Base-by-base conservation (phyloP, 164 flowering plant species). In the Vitis amurensis region DNA sequence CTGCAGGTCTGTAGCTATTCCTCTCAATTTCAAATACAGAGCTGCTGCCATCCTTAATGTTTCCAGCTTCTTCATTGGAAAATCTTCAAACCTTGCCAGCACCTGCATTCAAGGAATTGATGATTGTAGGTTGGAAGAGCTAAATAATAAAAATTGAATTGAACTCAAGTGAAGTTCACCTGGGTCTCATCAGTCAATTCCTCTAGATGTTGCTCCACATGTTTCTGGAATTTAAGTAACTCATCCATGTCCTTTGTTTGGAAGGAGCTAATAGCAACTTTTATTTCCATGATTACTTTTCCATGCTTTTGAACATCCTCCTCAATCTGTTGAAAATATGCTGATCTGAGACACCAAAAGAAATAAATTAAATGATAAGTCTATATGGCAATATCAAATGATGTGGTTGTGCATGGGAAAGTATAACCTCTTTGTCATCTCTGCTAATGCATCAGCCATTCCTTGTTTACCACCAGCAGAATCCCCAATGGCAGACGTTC, bases 361-460 rank as follows among this genome's bases (percentile, higher is more conserved):
- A 44, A 14, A 59, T n/a, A 37, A 55, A 55, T 0, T 0, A 31
- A 61, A 61, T 15, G 16, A 17, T 27, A 27, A 60, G 10, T 15
- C 3, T 16, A 9, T 50, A 49, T 37, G 44, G 44, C 44, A 37
- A 37, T 37, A 37, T 37, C 44, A 37, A 37, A 37, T 37, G 44
- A 37, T 37, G 7, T 3, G 44, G 7, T 37, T 37, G 23, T 15
- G 17, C 31, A 12, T 4, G 44, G 50, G 9, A 67, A 23, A 37
- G 55, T 58, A 53, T 23, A 59, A 92, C 97, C 97, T 88, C 76
- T 86, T 88, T 68, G 96, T 87, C 80, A 94, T 94, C 86, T 94
- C 98, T 65, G 93, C 97, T 19, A 94, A 74, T 37, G 97, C 97
- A 82, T 89, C 97, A 63, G 94, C 93, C 98, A 91, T 90, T 62